A percentile compares a stretch with the other conserved stretches of the same genome.
Conservation (phyloP, 2,329 filamentous ascomycete species). For the Neopestalotiopsis clavispora region DNA sequence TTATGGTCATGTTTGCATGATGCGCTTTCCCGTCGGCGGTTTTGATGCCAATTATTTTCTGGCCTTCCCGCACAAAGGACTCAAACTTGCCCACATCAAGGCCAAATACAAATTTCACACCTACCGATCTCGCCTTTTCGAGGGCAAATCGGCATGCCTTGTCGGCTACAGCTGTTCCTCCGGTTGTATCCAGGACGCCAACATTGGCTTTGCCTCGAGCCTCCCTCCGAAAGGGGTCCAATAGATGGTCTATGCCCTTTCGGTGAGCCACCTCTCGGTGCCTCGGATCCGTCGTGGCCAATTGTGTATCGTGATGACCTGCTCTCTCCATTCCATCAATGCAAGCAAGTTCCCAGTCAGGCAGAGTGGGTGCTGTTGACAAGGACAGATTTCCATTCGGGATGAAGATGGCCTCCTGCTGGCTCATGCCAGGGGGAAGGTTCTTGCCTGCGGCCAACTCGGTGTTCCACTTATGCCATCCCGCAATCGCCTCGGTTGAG, state of each 20-base stretch:
- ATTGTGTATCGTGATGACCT: constrained; percentile 39
- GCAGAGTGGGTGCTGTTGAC: constrained; percentile 28
- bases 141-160: constrained; percentile 51
- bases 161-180: constrained; percentile 50
- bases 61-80: constrained; percentile 20
- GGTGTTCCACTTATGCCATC: constrained; percentile 51
- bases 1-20: constrained; percentile 8
- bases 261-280: constrained; percentile 34
- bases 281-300: constrained; percentile 34
- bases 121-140: constrained; percentile 44
- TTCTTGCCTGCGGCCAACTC: constrained; percentile 35
- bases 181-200: constrained; percentile 50
- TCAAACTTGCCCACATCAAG: constrained; percentile 36
- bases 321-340: constrained; percentile 40
- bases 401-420: constrained; percentile 40
- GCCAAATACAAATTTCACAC: constrained; percentile 48
- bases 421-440: constrained; percentile 42
- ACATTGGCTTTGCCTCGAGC: constrained; percentile 32
- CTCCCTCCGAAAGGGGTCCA: constrained; percentile 43
- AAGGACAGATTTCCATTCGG: constrained; percentile 42
- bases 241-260: constrained; percentile 34
- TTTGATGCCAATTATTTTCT: constrained; percentile 40
- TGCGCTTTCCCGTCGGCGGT: constrained; percentile 39
- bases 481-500: constrained; percentile 43
- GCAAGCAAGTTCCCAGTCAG: constrained; percentile 40